Evolutionary conservation across 345 rosid genomes (phyloP).

Genomic region (Eucalyptus rudis): DNA sequence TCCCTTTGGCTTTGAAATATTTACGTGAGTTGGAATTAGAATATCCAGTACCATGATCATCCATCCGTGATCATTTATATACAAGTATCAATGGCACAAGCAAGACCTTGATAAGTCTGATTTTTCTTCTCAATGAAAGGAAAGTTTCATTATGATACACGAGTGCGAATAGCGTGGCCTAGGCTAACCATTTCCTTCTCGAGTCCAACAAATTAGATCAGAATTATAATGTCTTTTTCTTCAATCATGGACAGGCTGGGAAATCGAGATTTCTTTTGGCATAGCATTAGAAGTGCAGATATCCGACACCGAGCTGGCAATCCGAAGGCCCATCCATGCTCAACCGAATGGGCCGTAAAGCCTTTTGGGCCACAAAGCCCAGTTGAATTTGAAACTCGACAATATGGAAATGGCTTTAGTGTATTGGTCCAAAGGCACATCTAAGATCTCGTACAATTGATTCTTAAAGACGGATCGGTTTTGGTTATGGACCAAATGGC

Average conservation of each 20-base stretch:
- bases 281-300: neutral
- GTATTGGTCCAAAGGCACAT: neutral
- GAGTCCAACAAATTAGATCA: neutral
- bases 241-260: neutral
- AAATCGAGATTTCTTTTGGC: neutral
- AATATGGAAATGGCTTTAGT: neutral
- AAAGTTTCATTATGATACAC: neutral
- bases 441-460: neutral
- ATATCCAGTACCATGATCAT: neutral
- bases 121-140: neutral
- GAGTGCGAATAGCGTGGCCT: neutral
- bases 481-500: neutral
- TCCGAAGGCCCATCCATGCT: neutral
- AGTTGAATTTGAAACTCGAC: neutral
- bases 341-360: neutral
- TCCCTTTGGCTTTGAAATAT: neutral
- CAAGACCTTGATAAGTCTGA: neutral
- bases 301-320: neutral
- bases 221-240: neutral
- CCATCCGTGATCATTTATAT: neutral
- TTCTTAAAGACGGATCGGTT: neutral
- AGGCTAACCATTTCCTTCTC: neutral
- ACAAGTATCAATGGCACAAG: neutral
- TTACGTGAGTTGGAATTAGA: neutral
- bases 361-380: neutral